Base-by-base conservation (phyloP, 1,139 yeast genomes). In the Zygosaccharomyces sapae region DNA sequence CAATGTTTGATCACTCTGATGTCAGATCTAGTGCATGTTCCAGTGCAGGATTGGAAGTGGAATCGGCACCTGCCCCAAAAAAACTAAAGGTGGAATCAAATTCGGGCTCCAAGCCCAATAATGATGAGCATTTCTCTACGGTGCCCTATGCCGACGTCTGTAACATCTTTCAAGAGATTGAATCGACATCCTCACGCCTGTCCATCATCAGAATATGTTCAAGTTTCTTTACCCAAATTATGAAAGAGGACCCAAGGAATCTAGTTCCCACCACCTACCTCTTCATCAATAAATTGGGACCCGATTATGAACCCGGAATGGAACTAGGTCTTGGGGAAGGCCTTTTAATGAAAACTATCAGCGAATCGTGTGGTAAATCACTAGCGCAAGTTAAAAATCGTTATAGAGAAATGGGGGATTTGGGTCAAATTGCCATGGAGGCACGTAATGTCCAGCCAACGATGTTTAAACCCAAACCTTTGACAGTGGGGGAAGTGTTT, bases 291-390 rank as follows among this genome's bases (percentile, higher is more conserved):
- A 72, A 94, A 47, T 71, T 92, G 12, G 97, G 97, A 0, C 98
- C 98, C 0, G 98, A 92, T 62, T 92, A 92, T 63, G 96, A 88
- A 60, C 65, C 66, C 4, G 96, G 94, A 35, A 71, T 90, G 51
- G 98, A 92, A 61, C 70, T 92, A 33, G 97, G 98, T 0, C 74
- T 92, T 2, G 99, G 98, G 10, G 98, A 92, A 65, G 81, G 94
- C 0, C 66, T 92, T 12, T 72, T 92, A 35, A 80, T 89, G 61
- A 92, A 90, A 62, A 94, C 98, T 0, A 80, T 92, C 38, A 81
- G 90, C 39, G 96, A 87, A 61, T 81, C 96, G 46, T 90, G 95
- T 16, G 98, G 98, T 1, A 74, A 96, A 49, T 75, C 89, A 0
- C 58, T 80, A 1, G 70, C 80, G 2, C 87, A 83, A 53, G 77